A percentile compares a stretch with the other conserved stretches of the same genome.
These are phyloP conservation scores for Paspalum vaginatum DNA, from an alignment of 176 grass and related monocot genomes.

Conservation along the genomic window DNA sequence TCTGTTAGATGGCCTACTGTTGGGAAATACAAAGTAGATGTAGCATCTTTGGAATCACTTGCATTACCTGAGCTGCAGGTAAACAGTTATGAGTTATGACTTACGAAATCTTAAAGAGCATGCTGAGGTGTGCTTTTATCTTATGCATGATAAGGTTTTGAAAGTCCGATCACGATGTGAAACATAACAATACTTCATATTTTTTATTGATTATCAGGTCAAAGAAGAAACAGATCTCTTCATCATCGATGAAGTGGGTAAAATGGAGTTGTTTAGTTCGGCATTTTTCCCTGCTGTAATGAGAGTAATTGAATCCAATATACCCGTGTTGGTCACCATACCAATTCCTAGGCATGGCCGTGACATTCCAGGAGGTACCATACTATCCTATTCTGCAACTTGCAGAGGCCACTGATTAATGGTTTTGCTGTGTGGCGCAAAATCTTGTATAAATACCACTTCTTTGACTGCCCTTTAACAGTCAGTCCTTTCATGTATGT, in stretches of 20 bases:
- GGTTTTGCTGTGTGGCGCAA: not conserved
- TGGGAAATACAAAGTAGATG: constrained; percentile 93
- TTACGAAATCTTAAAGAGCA: constrained; percentile 1
- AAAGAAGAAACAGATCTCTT: constrained; percentile 83
- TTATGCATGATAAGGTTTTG: not conserved
- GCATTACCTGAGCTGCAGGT: constrained; percentile 87
- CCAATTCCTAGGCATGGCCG: constrained; percentile 70
- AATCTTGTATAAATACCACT: constrained; percentile 10
- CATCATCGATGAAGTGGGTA: constrained; percentile 92
- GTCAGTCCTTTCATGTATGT: not conserved
- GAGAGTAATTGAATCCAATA: constrained; percentile 76
- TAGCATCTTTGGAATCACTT: constrained; percentile 78
- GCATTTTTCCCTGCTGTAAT: constrained; percentile 87
- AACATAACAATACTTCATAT: not conserved
- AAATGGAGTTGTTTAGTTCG: constrained; percentile 93
- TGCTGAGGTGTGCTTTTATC: not conserved
- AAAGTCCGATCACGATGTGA: not conserved
- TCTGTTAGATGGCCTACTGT: constrained; percentile 82
- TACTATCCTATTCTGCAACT: constrained; percentile 18
- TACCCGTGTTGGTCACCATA: constrained; percentile 76
- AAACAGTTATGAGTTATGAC: constrained; percentile 25
- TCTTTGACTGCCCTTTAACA: not conserved
- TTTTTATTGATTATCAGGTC: constrained; percentile 66
- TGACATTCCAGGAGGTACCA: constrained; percentile 85
- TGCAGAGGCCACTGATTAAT: not conserved